Evolutionary conservation across 2,329 filamentous ascomycete species (phyloP), one percentile per base, ranked within the genome.

Genomic region (Diaporthe sp.): DNA sequence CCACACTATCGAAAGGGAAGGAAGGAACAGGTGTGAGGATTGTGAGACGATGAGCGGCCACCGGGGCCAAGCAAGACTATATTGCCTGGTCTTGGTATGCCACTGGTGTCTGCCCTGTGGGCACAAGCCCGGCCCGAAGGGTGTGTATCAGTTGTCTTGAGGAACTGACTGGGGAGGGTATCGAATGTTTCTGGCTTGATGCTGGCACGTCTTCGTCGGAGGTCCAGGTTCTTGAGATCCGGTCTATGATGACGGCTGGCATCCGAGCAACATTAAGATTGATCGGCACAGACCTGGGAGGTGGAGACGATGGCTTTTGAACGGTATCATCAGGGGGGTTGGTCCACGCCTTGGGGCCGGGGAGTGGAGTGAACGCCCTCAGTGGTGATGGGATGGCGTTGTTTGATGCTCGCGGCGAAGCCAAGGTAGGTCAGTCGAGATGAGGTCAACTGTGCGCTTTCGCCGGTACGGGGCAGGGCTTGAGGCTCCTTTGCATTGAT

Each of bases 181-280:
- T 87, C 81, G 82, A 81, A 83, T 80, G 84, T 84, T 82, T 81
- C 81, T 82, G 82, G 80, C 76, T 80, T 79, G 81, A 81, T 80
- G 80, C 80, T 82, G 81, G 82, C 79, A 78, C 79, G 80, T 80
- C 82, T 81, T 83, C 81, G 82, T 85, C 84, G 80, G 86, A 84
- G 81, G 86, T 86, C 86, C 86, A 88, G 77, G 85, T 86, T 84
- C 85, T 85, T 79, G 82, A 82, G 79, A 86, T 87, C 83, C 83
- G 85, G 85, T 88, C 86, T 88, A 87, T 86, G 79, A 84, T 84
- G 82, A 85, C 84, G 83, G 86, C 84, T 81, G 84, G 88, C 88
- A 90, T 89, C 83, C 86, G 87, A 85, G 84, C 87, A 85, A 83
- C 85, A 87, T 87, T 79, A 79, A 82, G 78, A 76, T 82, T 80